Evolutionary conservation across 2,329 filamentous ascomycete species (phyloP), one percentile per base, ranked within the genome.

Genomic region (Fusarium udum): DNA sequence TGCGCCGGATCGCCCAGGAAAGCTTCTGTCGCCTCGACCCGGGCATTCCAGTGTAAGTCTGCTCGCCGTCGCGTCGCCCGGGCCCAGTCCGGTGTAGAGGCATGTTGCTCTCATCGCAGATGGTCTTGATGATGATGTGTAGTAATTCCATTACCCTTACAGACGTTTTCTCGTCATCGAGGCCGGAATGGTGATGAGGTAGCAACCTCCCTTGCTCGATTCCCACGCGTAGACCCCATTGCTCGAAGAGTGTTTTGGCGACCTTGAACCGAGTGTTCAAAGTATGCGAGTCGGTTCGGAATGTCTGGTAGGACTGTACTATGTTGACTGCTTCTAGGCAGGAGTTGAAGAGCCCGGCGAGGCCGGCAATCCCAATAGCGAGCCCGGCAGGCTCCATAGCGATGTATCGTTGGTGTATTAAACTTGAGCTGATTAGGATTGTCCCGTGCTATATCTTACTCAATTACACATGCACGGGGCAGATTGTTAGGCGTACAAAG

Each of bases 141-240:
- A 58, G 20, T 22, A 58, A 15, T 16, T 46, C 42, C 7, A 22
- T 37, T 4, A 46, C 55, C 32, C n/a, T 26, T 22, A 14, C 6
- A 9, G 24, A 22, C 14, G 24, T 36, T 9, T n/a, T 34, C 28
- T 18, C n/a, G 9, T 57, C 18, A n/a, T 57, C 55, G 22, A 57
- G 24, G 9, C 18, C n/a, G 10, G 40, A 15, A 15, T 26, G 32
- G 18, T 57, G 55, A 15, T 34, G 8, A 14, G 22, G 28, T 18
- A n/a, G 31, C 10, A 48, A 15, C 15, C 20, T 31, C 15, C 48
- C 39, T 59, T 13, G 24, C 11, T 69, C n/a, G 37, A 78, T 40
- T 5, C 78, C 78, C 5, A 79, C 73, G 11, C 22, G 48, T 3
- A 22, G 61, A 9, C 75, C 78, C 74, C 76, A 79, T 39, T 64